phyloP scores from a whole-genome alignment of 805 yeast genomes.

The Scheffersomyces ergatensis region DNA sequence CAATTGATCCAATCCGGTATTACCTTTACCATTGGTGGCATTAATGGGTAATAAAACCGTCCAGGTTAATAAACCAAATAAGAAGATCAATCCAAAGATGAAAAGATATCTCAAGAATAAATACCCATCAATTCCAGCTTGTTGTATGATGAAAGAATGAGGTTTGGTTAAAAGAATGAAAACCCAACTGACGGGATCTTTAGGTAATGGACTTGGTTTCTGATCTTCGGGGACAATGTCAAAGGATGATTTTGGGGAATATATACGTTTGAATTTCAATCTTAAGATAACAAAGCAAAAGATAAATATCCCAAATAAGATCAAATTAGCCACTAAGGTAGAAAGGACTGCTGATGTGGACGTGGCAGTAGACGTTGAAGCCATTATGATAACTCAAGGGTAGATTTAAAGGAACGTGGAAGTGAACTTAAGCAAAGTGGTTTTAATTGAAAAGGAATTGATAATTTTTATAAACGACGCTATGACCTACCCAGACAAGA shows the following conservation, averaged over 20 bases:
- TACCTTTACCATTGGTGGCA: constrained; percentile 62
- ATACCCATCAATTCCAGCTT: constrained; percentile 93
- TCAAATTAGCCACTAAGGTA: constrained; percentile 65
- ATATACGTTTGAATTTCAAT: constrained; percentile 65
- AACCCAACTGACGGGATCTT: constrained; percentile 72
- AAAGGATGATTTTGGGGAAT: constrained; percentile 75
- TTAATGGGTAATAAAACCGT: constrained; percentile 82
- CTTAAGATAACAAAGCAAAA: constrained; percentile 64
- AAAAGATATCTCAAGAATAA: constrained; percentile 79
- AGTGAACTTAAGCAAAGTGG: no score
- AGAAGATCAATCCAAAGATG: constrained; percentile 49
- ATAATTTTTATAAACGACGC: no score
- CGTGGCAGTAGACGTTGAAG: constrained; percentile 11
- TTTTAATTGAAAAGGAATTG: no score
- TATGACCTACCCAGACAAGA: no score
- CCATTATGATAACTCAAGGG: constrained; percentile 1
- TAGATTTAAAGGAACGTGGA: no score
- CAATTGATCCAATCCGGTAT: constrained; percentile 69
- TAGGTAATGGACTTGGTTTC: constrained; percentile 72
- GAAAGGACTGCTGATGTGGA: constrained; percentile 78
- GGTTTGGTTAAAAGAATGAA: constrained; percentile 60
- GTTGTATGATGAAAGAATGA: constrained; percentile 73
- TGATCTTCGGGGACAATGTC: constrained; percentile 58
- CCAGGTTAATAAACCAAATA: constrained; percentile 47
- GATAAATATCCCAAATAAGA: constrained; percentile 61